These are phyloP conservation scores for Citeromyces hawaiiensis DNA, from an alignment of 1,139 yeast genomes.

Conservation along the genomic window DNA sequence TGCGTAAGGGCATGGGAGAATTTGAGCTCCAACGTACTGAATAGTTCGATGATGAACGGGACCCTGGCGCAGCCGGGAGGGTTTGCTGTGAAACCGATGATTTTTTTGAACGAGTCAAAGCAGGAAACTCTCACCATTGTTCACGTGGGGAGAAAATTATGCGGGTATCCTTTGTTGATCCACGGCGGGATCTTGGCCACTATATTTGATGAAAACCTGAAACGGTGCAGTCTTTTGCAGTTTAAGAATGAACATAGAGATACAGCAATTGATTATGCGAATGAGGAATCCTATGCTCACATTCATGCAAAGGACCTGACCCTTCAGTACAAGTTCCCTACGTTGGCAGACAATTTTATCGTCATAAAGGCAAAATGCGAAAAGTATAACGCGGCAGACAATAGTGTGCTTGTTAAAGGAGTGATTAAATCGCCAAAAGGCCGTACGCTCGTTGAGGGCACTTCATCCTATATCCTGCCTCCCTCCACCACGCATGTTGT, in stretches of 20 bases:
- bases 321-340: constrained; percentile 56
- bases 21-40: constrained; percentile 26
- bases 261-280: constrained; percentile 19
- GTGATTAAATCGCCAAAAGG: constrained; percentile 24
- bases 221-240: constrained; percentile 28
- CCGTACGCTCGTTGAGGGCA: constrained; percentile 26
- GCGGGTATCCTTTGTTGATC: constrained; percentile 79
- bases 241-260: constrained; percentile 15
- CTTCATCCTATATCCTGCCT: constrained; percentile 18
- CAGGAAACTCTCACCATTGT: constrained; percentile 54
- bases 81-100: constrained; percentile 57
- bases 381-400: constrained; percentile 20
- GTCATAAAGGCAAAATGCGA: constrained; percentile 39
- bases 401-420: constrained; percentile 24
- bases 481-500: constrained; percentile 7
- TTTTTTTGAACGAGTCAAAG: constrained; percentile 45
- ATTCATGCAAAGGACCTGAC: constrained; percentile 30
- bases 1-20: constrained; percentile 48
- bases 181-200: constrained; percentile 91
- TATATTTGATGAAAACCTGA: constrained; percentile 62
- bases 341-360: constrained; percentile 69
- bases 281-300: constrained; percentile 14
- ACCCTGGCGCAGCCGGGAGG: constrained; percentile 60
- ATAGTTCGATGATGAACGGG: constrained; percentile 20
- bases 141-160: constrained; percentile 66